phyloP scores from a whole-genome alignment of 75 land plant genomes.

The Pinus taeda region DNA sequence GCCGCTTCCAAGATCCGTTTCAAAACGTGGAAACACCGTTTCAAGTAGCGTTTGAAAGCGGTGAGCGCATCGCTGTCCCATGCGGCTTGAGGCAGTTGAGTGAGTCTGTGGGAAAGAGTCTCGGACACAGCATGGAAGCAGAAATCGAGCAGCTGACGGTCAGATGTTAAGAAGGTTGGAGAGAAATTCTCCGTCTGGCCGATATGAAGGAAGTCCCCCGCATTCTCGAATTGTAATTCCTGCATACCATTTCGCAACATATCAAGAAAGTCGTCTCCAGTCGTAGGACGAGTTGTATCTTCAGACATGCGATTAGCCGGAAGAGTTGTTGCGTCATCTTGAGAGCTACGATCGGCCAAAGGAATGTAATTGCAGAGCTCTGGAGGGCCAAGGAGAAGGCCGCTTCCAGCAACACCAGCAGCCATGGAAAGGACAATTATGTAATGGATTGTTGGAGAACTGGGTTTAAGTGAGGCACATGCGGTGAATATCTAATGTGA shows the following conservation, averaged over 20 bases:
- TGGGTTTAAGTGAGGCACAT: no score
- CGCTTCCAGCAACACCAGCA: background rate
- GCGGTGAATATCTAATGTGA: no score
- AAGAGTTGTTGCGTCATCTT: background rate
- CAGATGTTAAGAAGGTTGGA: constrained; percentile 51
- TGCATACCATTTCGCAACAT: background rate
- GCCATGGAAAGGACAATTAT: background rate
- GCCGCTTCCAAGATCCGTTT: no score
- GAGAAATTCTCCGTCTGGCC: constrained; percentile 59
- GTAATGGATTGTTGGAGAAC: no score
- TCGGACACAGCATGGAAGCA: constrained; percentile 77
- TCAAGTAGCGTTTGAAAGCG: background rate
- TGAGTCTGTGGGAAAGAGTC: constrained; percentile 24
- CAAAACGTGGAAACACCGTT: no score
- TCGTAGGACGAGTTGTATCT: background rate
- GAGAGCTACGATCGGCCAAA: background rate
- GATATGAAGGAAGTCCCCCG: background rate
- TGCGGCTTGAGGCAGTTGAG: constrained; percentile 22
- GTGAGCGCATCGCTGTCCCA: constrained; percentile 57
- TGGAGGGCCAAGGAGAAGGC: constrained; percentile 1
- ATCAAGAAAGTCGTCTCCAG: background rate
- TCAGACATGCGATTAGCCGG: no score
- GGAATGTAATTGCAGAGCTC: constrained; percentile 1
- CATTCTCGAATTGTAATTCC: background rate
- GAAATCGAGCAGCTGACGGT: constrained; percentile 68